Conservation (phyloP, 768 basidiomycete genomes). For the Cystofilobasidium ferigula region DNA sequence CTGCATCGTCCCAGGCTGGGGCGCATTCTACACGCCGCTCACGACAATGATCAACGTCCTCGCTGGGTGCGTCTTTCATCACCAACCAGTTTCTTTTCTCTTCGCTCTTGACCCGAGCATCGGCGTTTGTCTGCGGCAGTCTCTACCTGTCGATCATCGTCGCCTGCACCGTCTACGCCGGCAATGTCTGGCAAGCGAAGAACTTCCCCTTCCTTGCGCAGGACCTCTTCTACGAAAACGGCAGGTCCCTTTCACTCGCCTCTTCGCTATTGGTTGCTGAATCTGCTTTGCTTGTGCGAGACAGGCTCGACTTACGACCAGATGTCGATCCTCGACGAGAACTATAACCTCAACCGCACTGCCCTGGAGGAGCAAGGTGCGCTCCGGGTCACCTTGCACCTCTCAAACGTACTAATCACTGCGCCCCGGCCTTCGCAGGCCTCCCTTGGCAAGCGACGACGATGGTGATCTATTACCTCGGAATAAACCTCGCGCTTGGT, state of each 20-base stretch:
- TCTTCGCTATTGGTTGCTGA: not conserved
- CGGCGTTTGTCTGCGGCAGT: too few relatives aligned
- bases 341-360: conserved; percentile 31
- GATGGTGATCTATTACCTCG: conserved; percentile 21
- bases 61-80: not conserved
- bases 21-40: conserved; percentile 34
- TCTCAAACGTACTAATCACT: too few relatives aligned
- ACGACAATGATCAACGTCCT: conserved; percentile 29
- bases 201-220: conserved; percentile 38
- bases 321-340: conserved; percentile 29
- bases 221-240: conserved; percentile 29
- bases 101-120: too few relatives aligned
- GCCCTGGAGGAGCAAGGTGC: conserved; percentile 18
- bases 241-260: not conserved
- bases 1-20: conserved; percentile 1
- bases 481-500: conserved; percentile 33
- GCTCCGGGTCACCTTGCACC: too few relatives aligned
- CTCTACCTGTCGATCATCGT: conserved; percentile 26
- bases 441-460: conserved; percentile 26
- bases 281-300: not conserved
- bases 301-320: conserved; percentile 31
- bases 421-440: too few relatives aligned
- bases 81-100: not conserved
- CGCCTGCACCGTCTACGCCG: conserved; percentile 27
- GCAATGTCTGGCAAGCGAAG: conserved; percentile 33